These are phyloP conservation scores for Emergomyces orientalis DNA, from an alignment of 2,329 filamentous ascomycete genomes.

Conservation along the genomic window DNA sequence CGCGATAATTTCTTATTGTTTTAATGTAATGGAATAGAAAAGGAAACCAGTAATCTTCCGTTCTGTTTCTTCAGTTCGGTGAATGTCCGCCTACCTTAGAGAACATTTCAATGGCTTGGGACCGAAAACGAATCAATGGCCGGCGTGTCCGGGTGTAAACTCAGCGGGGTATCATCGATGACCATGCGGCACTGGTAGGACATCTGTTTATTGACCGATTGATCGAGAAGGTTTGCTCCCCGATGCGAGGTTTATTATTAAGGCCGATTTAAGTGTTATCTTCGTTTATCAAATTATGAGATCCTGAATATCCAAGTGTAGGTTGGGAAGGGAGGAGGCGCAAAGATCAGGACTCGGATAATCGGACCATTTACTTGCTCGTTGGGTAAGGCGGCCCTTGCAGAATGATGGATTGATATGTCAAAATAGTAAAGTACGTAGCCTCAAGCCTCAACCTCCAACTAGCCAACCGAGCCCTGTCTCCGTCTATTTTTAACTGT, in stretches of 20 bases:
- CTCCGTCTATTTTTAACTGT: background rate
- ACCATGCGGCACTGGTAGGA: background rate
- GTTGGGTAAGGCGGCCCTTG: background rate
- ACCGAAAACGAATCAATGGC: background rate
- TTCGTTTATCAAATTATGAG: background rate
- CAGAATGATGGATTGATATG: background rate
- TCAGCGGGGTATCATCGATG: conserved; percentile 5
- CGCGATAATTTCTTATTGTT: background rate
- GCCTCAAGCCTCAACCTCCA: background rate
- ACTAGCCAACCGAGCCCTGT: background rate
- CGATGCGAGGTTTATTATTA: background rate
- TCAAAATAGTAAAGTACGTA: background rate
- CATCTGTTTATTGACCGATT: background rate
- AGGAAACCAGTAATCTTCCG: background rate
- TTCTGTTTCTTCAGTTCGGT: background rate
- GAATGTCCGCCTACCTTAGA: background rate
- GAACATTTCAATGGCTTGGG: conserved; percentile 1
- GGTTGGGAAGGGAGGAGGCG: background rate
- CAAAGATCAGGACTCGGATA: background rate
- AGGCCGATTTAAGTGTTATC: background rate
- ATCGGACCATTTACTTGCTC: background rate
- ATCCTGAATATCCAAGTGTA: background rate
- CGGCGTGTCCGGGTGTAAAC: background rate
- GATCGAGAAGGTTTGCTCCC: background rate
- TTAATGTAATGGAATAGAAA: background rate